phyloP scores from a whole-genome alignment of 441 rosid genomes.

The Arabidopsis lyrata region DNA sequence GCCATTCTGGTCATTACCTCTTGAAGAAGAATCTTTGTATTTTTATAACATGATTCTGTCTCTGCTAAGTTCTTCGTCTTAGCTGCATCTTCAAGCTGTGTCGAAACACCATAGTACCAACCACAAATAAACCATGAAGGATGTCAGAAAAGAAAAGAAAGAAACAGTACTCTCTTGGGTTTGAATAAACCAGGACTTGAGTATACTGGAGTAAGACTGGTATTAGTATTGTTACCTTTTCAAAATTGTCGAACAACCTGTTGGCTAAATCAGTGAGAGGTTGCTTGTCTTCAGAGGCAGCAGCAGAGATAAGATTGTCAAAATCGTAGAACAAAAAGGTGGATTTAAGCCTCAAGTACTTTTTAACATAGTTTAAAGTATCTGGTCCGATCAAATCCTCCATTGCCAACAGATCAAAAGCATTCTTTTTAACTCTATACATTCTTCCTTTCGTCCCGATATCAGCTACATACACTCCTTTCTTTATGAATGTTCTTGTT shows the following conservation, averaged over 20 bases:
- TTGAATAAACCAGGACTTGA: background rate
- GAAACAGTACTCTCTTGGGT: background rate
- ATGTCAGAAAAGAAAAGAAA: background rate
- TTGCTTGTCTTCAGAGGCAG: slow-evolving; percentile 62
- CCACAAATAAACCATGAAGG: background rate
- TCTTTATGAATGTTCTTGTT: slow-evolving; percentile 75
- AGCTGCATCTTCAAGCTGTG: slow-evolving; percentile 79
- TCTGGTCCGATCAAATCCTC: slow-evolving; percentile 87
- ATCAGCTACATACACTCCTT: slow-evolving; percentile 69
- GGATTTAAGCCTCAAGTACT: slow-evolving; percentile 79
- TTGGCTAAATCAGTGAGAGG: slow-evolving; percentile 79
- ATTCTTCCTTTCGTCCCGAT: slow-evolving; percentile 67
- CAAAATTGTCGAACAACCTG: slow-evolving; percentile 81
- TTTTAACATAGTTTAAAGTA: slow-evolving; percentile 76
- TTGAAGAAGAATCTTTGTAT: slow-evolving; percentile 63
- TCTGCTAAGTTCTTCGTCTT: slow-evolving; percentile 58
- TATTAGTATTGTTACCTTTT: slow-evolving; percentile 55
- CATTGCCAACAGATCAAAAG: slow-evolving; percentile 87
- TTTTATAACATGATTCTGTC: slow-evolving; percentile 66
- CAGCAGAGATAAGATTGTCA: slow-evolving; percentile 81
- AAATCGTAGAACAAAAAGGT: slow-evolving; percentile 82
- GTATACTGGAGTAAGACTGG: background rate
- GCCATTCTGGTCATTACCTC: slow-evolving; percentile 80
- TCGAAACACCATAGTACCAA: background rate
- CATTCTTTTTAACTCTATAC: slow-evolving; percentile 73